These are phyloP conservation scores for Chaetomiaceae sp. DNA, from an alignment of 2,329 filamentous ascomycete species.

Conservation along the genomic window DNA sequence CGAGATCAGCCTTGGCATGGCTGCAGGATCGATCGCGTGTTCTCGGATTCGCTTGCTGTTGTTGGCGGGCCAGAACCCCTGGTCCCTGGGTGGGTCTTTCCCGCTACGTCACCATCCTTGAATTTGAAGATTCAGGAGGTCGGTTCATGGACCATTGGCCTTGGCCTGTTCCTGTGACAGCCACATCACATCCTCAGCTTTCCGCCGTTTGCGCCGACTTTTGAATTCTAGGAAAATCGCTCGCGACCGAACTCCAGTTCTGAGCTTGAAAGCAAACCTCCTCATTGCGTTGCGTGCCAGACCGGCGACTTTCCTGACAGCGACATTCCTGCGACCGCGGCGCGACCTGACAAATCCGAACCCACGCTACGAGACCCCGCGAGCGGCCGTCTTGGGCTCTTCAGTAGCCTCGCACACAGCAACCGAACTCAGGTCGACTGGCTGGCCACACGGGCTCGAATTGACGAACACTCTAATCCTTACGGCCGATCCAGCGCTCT, in stretches of 20 bases:
- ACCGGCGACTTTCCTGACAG: background rate
- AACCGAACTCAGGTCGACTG: background rate
- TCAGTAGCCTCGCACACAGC: background rate
- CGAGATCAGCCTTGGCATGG: no score
- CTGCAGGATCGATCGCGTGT: no score
- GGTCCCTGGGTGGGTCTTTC: slow-evolving; percentile 4
- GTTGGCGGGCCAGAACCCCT: no score
- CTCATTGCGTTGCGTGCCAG: slow-evolving; percentile 1
- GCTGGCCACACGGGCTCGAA: background rate
- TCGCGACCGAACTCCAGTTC: background rate
- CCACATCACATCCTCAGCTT: background rate
- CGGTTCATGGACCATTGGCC: background rate
- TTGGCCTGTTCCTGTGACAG: background rate
- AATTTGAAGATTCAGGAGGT: slow-evolving; percentile 14
- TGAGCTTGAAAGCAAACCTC: background rate
- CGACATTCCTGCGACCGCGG: background rate
- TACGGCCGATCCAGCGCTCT: background rate
- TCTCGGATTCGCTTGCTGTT: no score
- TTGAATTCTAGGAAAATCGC: background rate
- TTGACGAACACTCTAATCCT: background rate
- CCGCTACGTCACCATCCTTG: slow-evolving; percentile 21
- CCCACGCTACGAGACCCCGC: background rate
- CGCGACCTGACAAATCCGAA: background rate
- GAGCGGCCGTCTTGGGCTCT: background rate
- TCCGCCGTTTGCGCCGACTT: background rate